A percentile compares a stretch with the other conserved stretches of the same genome.
phyloP scores from a whole-genome alignment of 805 yeast species.

The Candida namnaoensis region DNA sequence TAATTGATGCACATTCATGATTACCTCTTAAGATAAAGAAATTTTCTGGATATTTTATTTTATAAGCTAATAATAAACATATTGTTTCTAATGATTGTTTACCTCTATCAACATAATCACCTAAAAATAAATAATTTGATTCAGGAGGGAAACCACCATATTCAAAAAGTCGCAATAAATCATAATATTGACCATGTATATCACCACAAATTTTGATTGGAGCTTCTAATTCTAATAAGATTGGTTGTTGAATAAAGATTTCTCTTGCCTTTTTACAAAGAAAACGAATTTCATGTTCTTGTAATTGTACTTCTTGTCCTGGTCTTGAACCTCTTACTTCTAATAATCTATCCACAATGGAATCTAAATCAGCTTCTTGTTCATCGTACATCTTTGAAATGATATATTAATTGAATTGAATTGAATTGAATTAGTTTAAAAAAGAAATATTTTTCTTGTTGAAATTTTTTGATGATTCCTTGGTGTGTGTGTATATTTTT shows the following conservation, averaged over 20 bases:
- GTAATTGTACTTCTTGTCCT: constrained; percentile 90
- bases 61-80: constrained; percentile 88
- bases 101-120: constrained; percentile 98
- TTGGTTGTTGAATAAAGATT: constrained; percentile 96
- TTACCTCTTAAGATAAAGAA: constrained; percentile 95
- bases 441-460: no score
- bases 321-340: constrained; percentile 99
- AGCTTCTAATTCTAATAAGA: constrained; percentile 89
- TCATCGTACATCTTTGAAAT: constrained; percentile 27
- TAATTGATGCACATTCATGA: constrained; percentile 97
- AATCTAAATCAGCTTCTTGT: constrained; percentile 89
- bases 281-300: constrained; percentile 90
- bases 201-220: constrained; percentile 96
- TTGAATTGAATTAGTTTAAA: not conserved
- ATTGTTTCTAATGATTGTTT: constrained; percentile 95
- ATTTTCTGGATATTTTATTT: constrained; percentile 97
- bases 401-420: not conserved
- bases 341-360: constrained; percentile 90
- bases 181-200: constrained; percentile 97
- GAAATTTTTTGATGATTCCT: no score
- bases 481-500: no score
- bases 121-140: constrained; percentile 89
- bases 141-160: constrained; percentile 99
- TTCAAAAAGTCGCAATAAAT: constrained; percentile 88
- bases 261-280: constrained; percentile 97